Evolutionary conservation across 352 stramenopile species (phyloP).

Genomic region (Aphanomyces stellatus): DNA sequence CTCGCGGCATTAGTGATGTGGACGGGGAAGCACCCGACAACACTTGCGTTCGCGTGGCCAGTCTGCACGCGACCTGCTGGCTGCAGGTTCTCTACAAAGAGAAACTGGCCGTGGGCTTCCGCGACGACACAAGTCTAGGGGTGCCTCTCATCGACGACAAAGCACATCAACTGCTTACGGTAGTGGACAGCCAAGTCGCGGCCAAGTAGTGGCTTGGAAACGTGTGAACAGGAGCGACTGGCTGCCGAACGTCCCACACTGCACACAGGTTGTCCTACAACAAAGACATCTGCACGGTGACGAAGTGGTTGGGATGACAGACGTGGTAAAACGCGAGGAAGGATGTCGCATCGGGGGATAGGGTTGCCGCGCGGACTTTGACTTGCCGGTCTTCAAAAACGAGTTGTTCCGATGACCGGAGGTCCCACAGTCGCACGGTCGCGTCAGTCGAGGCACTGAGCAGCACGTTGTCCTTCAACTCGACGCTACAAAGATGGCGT

Average conservation of each 20-base stretch:
- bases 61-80: no score
- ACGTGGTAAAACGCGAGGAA: neutral
- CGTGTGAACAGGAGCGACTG: neutral
- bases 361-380: neutral
- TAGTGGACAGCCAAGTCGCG: no score
- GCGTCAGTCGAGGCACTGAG: slow-evolving; percentile 5
- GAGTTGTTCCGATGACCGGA: neutral
- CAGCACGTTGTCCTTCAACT: neutral
- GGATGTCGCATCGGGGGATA: neutral
- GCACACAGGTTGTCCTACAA: slow-evolving; percentile 2
- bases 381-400: slow-evolving; percentile 12
- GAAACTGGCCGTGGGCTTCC: neutral
- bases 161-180: no score
- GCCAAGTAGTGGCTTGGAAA: no score
- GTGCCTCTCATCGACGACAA: no score
- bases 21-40: no score
- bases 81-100: no score
- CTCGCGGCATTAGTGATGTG: no score
- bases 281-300: neutral
- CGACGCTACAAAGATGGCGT: neutral
- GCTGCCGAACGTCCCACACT: neutral
- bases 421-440: slow-evolving; percentile 15
- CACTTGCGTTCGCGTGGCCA: no score
- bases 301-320: neutral
- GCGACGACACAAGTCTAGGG: neutral